phyloP scores from a whole-genome alignment of 139 green algal species.

The Mesotaenium endlicherianum region DNA sequence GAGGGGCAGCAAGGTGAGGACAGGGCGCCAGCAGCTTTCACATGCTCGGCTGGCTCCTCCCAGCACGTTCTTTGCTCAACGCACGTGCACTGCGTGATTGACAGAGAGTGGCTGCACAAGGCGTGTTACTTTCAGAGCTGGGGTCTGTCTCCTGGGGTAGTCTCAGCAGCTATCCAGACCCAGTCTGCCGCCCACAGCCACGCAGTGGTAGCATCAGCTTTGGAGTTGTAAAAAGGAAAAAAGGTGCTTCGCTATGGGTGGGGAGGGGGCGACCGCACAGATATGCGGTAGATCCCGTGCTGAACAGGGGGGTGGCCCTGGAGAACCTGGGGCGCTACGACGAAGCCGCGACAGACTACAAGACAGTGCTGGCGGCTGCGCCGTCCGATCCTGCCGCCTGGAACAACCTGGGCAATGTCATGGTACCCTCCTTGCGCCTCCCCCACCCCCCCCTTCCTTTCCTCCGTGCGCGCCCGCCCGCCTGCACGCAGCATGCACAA shows the following conservation, averaged over 20 bases:
- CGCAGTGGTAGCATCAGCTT: not conserved
- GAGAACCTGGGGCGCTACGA: conserved; percentile 48
- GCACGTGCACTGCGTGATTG: too few relatives aligned
- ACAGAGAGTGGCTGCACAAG: too few relatives aligned
- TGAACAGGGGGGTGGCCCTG: conserved; percentile 57
- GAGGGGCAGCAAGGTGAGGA: too few relatives aligned
- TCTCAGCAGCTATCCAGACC: not conserved
- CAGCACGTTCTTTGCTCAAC: too few relatives aligned
- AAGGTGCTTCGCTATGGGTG: not conserved
- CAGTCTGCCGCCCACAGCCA: not conserved
- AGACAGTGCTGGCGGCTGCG: conserved; percentile 34
- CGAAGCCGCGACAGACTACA: conserved; percentile 49
- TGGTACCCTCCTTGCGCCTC: not conserved
- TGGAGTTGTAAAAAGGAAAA: not conserved
- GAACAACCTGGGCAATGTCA: conserved; percentile 54
- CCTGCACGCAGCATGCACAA: too few relatives aligned
- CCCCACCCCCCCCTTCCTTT: not conserved
- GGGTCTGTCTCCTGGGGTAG: not conserved
- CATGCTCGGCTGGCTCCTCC: too few relatives aligned
- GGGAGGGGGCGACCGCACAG: too few relatives aligned
- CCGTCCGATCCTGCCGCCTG: conserved; percentile 45
- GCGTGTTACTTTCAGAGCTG: too few relatives aligned
- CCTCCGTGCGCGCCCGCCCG: too few relatives aligned
- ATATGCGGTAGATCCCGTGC: conserved; percentile 56
- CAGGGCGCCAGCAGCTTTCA: too few relatives aligned